Conservation (phyloP, 495 filamentous ascomycete genomes). For the Penicillium arizonense region DNA sequence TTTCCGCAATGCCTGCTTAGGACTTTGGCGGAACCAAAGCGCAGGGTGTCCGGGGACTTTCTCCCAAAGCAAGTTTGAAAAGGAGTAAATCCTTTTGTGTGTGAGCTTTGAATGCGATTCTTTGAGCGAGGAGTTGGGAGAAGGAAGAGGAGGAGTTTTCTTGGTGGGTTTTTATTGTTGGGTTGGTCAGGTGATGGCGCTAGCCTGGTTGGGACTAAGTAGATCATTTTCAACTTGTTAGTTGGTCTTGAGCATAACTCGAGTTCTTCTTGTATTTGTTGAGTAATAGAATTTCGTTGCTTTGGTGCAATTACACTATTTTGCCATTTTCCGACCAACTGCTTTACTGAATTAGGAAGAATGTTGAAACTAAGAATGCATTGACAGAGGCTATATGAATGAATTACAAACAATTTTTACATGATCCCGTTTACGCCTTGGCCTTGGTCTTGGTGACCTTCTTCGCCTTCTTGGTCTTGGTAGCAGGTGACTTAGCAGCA, state of each 20-base stretch:
- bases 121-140: constrained; percentile 88
- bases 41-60: constrained; percentile 99
- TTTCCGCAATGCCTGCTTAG: constrained; percentile 74
- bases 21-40: constrained; percentile 31
- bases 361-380: constrained; percentile 4
- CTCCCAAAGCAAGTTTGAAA: constrained; percentile 79
- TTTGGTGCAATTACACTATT: no score
- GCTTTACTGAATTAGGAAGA: background rate
- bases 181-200: constrained; percentile 19
- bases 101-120: constrained; percentile 99
- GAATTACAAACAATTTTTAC: constrained; percentile 20
- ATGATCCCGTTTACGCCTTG: constrained; percentile 31
- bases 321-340: no score
- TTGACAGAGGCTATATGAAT: constrained; percentile 17
- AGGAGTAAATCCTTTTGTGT: constrained; percentile 62
- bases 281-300: no score
- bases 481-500: constrained; percentile 20
- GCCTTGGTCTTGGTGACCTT: constrained; percentile 36
- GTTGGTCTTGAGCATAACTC: background rate
- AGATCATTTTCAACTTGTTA: background rate
- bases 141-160: constrained; percentile 20
- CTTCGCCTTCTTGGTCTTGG: constrained; percentile 33
- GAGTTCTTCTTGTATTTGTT: no score
- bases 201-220: constrained; percentile 25
- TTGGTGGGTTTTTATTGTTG: constrained; percentile 23